phyloP scores from a whole-genome alignment of 1,284 basidiomycete genomes.

The Neolentinus lepideus region DNA sequence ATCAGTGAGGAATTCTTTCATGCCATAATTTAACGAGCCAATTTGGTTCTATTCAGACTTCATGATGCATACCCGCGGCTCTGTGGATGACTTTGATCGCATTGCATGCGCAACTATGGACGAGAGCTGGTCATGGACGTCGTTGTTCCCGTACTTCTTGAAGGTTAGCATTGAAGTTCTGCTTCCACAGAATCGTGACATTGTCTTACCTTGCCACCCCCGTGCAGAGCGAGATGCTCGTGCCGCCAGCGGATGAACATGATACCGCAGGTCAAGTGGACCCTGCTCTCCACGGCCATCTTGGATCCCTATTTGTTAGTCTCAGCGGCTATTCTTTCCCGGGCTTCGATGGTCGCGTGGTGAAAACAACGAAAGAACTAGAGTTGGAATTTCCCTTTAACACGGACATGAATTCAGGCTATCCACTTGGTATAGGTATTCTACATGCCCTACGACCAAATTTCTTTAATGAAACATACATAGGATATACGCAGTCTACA shows the following conservation, averaged over 20 bases:
- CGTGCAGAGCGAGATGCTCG: slow-evolving; percentile 25
- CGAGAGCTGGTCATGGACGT: slow-evolving; percentile 32
- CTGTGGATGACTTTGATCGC: slow-evolving; percentile 31
- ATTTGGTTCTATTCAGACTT: slow-evolving; percentile 23
- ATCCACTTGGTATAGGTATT: slow-evolving; percentile 24
- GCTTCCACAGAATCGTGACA: slow-evolving; percentile 22
- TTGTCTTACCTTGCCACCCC: slow-evolving; percentile 28
- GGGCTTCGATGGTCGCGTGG: slow-evolving; percentile 16
- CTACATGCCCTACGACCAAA: neutral
- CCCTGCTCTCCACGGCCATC: slow-evolving; percentile 20
- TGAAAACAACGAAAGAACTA: slow-evolving; percentile 15
- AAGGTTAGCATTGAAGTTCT: slow-evolving; percentile 8
- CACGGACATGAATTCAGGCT: slow-evolving; percentile 26
- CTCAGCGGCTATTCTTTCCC: slow-evolving; percentile 17
- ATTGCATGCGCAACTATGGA: slow-evolving; percentile 29
- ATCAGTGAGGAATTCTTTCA: slow-evolving; percentile 21
- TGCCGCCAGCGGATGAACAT: slow-evolving; percentile 21
- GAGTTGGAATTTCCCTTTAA: slow-evolving; percentile 22
- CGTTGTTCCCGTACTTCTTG: slow-evolving; percentile 24
- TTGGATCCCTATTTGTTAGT: slow-evolving; percentile 24
- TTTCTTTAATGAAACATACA: neutral
- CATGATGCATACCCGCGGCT: slow-evolving; percentile 33
- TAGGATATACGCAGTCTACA: slow-evolving; percentile 16
- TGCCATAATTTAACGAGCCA: neutral
- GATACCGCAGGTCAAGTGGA: slow-evolving; percentile 22